Evolutionary conservation across 768 basidiomycete species (phyloP).

Genomic region (Calvatia gigantea): DNA sequence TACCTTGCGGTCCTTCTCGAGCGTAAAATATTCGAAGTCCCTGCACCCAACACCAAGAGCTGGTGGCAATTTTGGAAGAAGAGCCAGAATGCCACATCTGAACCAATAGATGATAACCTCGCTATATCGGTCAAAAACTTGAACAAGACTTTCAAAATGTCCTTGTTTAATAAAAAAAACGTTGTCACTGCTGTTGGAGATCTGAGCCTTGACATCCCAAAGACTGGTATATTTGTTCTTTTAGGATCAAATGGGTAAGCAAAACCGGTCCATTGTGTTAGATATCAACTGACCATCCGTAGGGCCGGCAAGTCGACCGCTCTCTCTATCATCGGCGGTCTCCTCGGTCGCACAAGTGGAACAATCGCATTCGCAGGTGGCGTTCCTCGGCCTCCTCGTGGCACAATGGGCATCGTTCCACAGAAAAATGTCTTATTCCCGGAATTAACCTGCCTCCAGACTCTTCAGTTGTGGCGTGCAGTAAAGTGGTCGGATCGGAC

Average conservation of each 20-base stretch:
- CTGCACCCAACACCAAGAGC: slow-evolving; percentile 25
- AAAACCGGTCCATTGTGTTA: not conserved
- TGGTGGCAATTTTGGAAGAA: slow-evolving; percentile 35
- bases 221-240: slow-evolving; percentile 72
- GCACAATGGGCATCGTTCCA: slow-evolving; percentile 72
- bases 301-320: slow-evolving; percentile 79
- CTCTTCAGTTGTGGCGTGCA: slow-evolving; percentile 66
- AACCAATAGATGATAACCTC: slow-evolving; percentile 31
- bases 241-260: slow-evolving; percentile 68
- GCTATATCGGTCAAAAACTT: slow-evolving; percentile 64
- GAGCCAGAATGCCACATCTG: slow-evolving; percentile 11
- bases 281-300: slow-evolving; percentile 4
- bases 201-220: slow-evolving; percentile 67
- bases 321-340: slow-evolving; percentile 62
- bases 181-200: slow-evolving; percentile 61
- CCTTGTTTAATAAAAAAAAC: slow-evolving; percentile 43
- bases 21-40: slow-evolving; percentile 57
- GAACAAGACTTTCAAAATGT: slow-evolving; percentile 53
- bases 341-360: slow-evolving; percentile 58
- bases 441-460: slow-evolving; percentile 72
- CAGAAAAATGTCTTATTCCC: slow-evolving; percentile 84
- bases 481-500: slow-evolving; percentile 59
- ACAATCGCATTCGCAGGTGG: slow-evolving; percentile 55
- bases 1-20: slow-evolving; percentile 60
- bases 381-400: slow-evolving; percentile 49